Conservation (phyloP, 805 yeast species). For the Starmerella cellae region DNA sequence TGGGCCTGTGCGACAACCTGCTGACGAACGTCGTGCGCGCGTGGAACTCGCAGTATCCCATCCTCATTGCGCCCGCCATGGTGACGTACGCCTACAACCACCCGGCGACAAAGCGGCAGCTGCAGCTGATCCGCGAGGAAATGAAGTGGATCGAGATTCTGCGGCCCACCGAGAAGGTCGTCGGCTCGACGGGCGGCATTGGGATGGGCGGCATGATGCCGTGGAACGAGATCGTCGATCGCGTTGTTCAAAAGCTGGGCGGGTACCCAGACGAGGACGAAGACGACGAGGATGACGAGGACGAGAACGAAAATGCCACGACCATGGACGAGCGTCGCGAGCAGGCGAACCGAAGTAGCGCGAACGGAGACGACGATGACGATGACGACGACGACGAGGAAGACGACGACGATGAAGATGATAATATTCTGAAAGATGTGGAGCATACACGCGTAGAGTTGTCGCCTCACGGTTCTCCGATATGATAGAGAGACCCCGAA, state of each 20-base stretch:
- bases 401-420: constrained; percentile 29
- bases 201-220: constrained; percentile 99
- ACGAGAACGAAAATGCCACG: constrained; percentile 28
- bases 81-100: constrained; percentile 83
- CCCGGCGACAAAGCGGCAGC: constrained; percentile 72
- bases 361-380: constrained; percentile 20
- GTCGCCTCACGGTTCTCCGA: constrained; percentile 11
- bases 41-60: constrained; percentile 88
- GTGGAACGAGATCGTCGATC: constrained; percentile 85
- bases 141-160: constrained; percentile 94
- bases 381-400: constrained; percentile 39
- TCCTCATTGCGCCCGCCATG: constrained; percentile 91
- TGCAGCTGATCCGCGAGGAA: constrained; percentile 63
- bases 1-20: constrained; percentile 86
- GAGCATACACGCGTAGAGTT: neutral
- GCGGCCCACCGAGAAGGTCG: constrained; percentile 87
- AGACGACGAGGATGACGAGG: constrained; percentile 36
- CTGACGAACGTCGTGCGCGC: constrained; percentile 84
- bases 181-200: constrained; percentile 86
- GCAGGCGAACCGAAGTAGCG: neutral
- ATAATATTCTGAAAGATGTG: constrained; percentile 8
- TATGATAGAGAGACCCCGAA: too few species aligned
- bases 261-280: constrained; percentile 46
- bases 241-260: constrained; percentile 58
- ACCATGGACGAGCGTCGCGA: neutral